Evolutionary conservation across 2,329 filamentous ascomycete species (phyloP), one percentile per base, ranked within the genome.

Genomic region (Pseudomassariella vexata): DNA sequence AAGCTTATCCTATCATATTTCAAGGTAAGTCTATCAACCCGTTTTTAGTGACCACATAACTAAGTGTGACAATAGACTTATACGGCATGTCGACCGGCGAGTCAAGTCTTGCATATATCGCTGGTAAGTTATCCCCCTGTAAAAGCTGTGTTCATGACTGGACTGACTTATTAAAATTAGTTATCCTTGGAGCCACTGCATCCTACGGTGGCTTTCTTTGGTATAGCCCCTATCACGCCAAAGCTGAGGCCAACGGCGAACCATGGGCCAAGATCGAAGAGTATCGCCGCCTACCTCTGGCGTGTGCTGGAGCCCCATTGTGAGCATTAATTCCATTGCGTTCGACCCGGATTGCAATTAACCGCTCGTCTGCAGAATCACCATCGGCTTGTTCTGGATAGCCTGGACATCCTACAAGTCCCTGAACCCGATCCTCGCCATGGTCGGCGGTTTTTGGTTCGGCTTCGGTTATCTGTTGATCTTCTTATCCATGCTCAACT

Each of bases 1-100:
- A 73, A 6, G 70, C 73, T 2, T 79, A 78, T 40, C 68, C 72
- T 0, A 61, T 77, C 24, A 68, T 79, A 3, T 79, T 77, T 46
- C 28, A 37, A 19, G 39, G 31, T 14, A 36, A n/a, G n/a, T n/a
- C n/a, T n/a, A n/a, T n/a, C n/a, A n/a, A n/a, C n/a, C n/a, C n/a
- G n/a, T n/a, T n/a, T n/a, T n/a, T n/a, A n/a, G n/a, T n/a, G n/a
- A n/a, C n/a, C n/a, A n/a, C n/a, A n/a, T n/a, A n/a, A n/a, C n/a
- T n/a, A n/a, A n/a, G n/a, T n/a, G n/a, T n/a, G n/a, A n/a, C n/a
- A n/a, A n/a, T n/a, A n/a, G n/a, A n/a, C n/a, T n/a, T 30, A 7
- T 45, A 42, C 18, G 19, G 22, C 20, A 32, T 45, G 23, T 66
- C 57, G 20, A 48, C 59, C 2, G 75, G 76, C 23, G 55, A 73